A percentile compares a stretch with the other conserved stretches of the same genome.
phyloP scores from a whole-genome alignment of 805 yeast species.

The Hanseniaspora clermontiae region DNA sequence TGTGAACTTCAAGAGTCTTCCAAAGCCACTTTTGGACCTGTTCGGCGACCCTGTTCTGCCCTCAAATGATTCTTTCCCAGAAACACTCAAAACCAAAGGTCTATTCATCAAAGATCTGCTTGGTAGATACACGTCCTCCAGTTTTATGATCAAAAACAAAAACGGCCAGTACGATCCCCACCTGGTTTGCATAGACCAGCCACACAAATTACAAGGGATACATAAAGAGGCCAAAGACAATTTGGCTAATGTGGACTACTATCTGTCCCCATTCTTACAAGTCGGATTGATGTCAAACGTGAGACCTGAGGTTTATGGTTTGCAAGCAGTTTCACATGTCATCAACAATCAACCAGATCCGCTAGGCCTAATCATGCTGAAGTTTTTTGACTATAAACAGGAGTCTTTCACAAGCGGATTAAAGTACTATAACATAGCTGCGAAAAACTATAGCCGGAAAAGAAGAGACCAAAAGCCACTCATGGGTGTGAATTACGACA shows the following conservation, averaged over 20 bases:
- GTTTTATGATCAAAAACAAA: conserved; percentile 3
- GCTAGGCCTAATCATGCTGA: conserved; percentile 21
- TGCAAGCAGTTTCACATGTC: conserved; percentile 23
- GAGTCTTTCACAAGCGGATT: neutral
- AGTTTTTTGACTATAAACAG: conserved; percentile 3
- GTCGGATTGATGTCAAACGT: conserved; percentile 18
- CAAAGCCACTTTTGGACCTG: neutral
- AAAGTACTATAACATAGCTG: neutral
- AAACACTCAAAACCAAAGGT: neutral
- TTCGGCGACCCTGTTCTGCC: too few relatives aligned
- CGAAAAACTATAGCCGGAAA: neutral
- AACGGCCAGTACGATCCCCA: conserved; percentile 1
- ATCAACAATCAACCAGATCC: conserved; percentile 19
- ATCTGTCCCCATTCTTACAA: conserved; percentile 15
- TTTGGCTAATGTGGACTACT: neutral
- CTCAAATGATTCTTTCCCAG: neutral
- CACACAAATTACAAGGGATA: neutral
- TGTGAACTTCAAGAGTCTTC: neutral
- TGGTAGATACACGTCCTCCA: neutral
- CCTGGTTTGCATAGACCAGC: neutral
- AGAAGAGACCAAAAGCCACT: neutral
- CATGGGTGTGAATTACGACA: conserved; percentile 9
- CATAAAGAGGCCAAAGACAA: neutral
- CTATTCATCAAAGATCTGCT: neutral
- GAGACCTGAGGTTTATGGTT: conserved; percentile 24